Conservation (phyloP, 345 rosid genomes). For the Erucastrum elatum region DNA sequence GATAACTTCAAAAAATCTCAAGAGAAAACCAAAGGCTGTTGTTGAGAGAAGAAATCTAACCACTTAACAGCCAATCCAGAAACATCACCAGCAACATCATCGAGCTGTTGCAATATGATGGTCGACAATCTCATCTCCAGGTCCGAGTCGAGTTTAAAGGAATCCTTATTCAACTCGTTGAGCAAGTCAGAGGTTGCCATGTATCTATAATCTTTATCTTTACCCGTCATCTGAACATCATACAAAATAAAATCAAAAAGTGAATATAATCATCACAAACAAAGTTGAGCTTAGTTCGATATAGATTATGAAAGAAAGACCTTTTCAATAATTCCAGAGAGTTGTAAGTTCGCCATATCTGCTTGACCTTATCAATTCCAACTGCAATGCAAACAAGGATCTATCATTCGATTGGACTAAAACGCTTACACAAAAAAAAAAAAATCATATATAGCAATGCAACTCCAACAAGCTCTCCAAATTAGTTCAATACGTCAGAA, state of each 20-base stretch:
- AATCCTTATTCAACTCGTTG: constrained; percentile 88
- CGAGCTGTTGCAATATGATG: constrained; percentile 87
- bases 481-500: background rate
- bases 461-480: background rate
- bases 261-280: background rate
- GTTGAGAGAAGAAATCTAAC: constrained; percentile 42
- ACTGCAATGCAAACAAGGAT: constrained; percentile 29
- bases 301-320: constrained; percentile 44
- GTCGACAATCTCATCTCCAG: constrained; percentile 79
- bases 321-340: constrained; percentile 90
- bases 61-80: constrained; percentile 99
- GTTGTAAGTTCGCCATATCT: constrained; percentile 80
- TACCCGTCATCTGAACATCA: constrained; percentile 85
- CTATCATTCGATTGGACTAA: constrained; percentile 1
- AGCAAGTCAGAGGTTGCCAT: constrained; percentile 99
- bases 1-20: background rate
- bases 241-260: background rate
- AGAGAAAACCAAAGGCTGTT: background rate
- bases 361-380: constrained; percentile 26
- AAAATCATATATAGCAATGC: constrained; percentile 20
- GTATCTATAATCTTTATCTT: constrained; percentile 97
- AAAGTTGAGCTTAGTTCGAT: background rate
- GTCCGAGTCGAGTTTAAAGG: constrained; percentile 77
- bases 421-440: background rate
- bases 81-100: constrained; percentile 98